A percentile compares a stretch with the other conserved stretches of the same genome.
Conservation (phyloP, 371 early-diverging fungal genomes). For the Mortierella sp. region DNA sequence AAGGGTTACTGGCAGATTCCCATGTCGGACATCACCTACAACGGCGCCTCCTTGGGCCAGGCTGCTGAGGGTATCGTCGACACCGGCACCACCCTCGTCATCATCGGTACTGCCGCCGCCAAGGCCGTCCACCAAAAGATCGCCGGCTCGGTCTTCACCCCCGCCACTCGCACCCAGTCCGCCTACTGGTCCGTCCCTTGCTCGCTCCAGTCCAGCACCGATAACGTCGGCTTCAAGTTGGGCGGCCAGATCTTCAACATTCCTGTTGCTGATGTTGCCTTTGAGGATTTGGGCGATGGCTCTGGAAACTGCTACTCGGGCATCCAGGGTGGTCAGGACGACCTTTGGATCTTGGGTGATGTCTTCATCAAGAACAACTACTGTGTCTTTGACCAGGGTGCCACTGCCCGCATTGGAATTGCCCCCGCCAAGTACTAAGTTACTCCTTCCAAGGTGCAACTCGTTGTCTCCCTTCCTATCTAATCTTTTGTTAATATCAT, state of each 20-base stretch:
- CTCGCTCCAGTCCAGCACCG: neutral
- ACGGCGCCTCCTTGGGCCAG: constrained; percentile 9
- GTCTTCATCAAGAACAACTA: constrained; percentile 65
- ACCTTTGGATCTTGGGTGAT: constrained; percentile 60
- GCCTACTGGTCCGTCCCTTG: constrained; percentile 37
- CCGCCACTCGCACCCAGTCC: neutral
- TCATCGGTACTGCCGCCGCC: constrained; percentile 28
- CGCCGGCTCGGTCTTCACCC: constrained; percentile 8
- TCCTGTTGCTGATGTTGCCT: constrained; percentile 29
- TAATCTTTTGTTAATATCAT: neutral
- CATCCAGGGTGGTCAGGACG: constrained; percentile 31
- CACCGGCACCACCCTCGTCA: constrained; percentile 57
- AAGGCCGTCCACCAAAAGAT: constrained; percentile 25
- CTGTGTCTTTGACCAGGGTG: constrained; percentile 58
- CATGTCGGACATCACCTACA: constrained; percentile 15
- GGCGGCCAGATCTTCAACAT: constrained; percentile 24
- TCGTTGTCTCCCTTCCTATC: neutral
- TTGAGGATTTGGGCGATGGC: constrained; percentile 8
- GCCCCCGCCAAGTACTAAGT: constrained; percentile 27
- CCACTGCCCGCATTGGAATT: constrained; percentile 26
- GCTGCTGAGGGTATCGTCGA: constrained; percentile 50
- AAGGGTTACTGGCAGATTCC: constrained; percentile 61
- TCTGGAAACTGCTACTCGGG: constrained; percentile 27
- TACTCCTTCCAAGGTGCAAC: neutral
- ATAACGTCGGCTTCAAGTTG: constrained; percentile 27